A percentile compares a stretch with the other conserved stretches of the same genome.
Evolutionary conservation across 148 eudicot species (phyloP).

Genomic region (Cornus kousa): DNA sequence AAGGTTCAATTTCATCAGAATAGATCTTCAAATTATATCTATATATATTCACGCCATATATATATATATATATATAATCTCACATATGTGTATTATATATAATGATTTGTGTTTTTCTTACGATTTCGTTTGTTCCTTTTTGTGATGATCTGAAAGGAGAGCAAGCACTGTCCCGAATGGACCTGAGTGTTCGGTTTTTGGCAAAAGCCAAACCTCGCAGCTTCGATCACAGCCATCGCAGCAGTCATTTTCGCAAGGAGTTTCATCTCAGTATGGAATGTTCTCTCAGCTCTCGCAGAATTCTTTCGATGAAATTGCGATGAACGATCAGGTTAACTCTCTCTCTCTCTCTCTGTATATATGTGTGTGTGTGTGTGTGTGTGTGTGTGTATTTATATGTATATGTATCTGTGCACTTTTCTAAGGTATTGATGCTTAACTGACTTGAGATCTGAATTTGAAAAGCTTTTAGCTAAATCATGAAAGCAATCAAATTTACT

Average conservation of each 20-base stretch:
- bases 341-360: background rate
- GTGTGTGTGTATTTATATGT: too few relatives aligned
- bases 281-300: constrained; percentile 86
- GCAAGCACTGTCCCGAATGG: constrained; percentile 32
- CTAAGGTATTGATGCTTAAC: background rate
- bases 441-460: constrained; percentile 8
- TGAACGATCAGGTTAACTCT: constrained; percentile 50
- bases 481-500: background rate
- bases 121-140: background rate
- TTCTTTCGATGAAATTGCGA: constrained; percentile 57
- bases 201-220: constrained; percentile 40
- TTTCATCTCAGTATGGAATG: constrained; percentile 76
- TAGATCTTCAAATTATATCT: background rate
- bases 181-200: constrained; percentile 39
- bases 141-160: constrained; percentile 44
- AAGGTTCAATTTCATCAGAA: constrained; percentile 41
- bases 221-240: constrained; percentile 63
- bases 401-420: too few relatives aligned
- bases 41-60: background rate
- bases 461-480: background rate
- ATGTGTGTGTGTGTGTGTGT: too few relatives aligned
- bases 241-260: constrained; percentile 82
- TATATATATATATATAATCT: too few relatives aligned
- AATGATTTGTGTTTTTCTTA: too few relatives aligned
- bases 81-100: background rate